Base-by-base conservation (phyloP, 192 early-diverging fungal genomes). In the Mycoemilia scoparia region DNA sequence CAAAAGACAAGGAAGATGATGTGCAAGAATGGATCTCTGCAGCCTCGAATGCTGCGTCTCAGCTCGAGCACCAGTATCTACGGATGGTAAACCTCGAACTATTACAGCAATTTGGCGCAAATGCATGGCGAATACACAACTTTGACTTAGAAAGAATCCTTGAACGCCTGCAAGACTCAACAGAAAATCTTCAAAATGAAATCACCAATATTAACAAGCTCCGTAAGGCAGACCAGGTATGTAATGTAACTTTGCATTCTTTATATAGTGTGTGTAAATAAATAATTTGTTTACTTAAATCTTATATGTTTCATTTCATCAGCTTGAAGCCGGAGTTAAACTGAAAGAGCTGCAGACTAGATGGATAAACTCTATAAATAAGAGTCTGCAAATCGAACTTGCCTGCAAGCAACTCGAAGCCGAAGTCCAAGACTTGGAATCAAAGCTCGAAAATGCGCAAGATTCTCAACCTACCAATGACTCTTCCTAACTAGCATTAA, bases 11-110 rank as follows among this genome's bases (percentile, higher is more conserved):
- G 2, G 16, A 20, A 1, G 13, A 15, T n/a, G 18, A 31, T 17
- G 50, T 37, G 3, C 48, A 51, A 6, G 41, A 24, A 14, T 62
- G 59, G 59, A 26, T 19, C 21, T 12, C 9, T 17, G 53, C 53
- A 2, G 45, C 48, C 10, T 43, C 51, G 20, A 62, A 62, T 9
- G 59, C 59, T 3, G 53, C 53, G 3, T 35, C 59, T 5, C 59
- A 62, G 41, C 44, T 62, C 23, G 59, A 62, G 38, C 59, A 62
- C 45, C 59, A 62, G 25, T 21, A 10, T 9, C 51, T 47, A 11
- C 38, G 59, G 11, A 21, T 47, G 13, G 45, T 47, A n/a, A 62
- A 62, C 25, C 32, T 61, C 1, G 58, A 61, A 41, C 36, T 61
- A 14, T 32, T 61, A 41, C 52, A 61, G 39, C 39, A 51, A 23